These are phyloP conservation scores for Penicillium sumatraense DNA, from an alignment of 2,329 filamentous ascomycete genomes.

Conservation along the genomic window DNA sequence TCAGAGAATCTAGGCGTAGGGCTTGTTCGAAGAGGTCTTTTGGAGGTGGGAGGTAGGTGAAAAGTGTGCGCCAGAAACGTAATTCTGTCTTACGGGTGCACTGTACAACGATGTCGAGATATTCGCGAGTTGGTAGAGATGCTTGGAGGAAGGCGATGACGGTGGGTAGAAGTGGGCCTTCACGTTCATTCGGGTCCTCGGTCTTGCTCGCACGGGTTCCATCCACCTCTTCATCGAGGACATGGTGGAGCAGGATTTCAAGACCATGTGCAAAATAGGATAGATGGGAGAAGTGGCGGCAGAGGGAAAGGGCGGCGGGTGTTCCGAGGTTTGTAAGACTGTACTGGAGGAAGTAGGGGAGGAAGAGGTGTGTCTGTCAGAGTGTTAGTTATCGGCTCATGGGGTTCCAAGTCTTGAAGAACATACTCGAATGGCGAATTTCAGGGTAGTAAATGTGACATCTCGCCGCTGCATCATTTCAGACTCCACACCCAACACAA, in stretches of 20 bases:
- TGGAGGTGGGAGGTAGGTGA: slow-evolving; percentile 86
- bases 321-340: slow-evolving; percentile 77
- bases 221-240: slow-evolving; percentile 93
- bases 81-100: slow-evolving; percentile 97
- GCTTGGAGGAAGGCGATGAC: slow-evolving; percentile 69
- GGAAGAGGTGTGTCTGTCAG: slow-evolving; percentile 88
- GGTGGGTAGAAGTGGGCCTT: slow-evolving; percentile 46
- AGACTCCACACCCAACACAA: slow-evolving; percentile 87
- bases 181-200: slow-evolving; percentile 29
- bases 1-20: slow-evolving; percentile 79
- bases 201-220: slow-evolving; percentile 34
- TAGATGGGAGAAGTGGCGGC: slow-evolving; percentile 82
- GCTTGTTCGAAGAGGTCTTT: slow-evolving; percentile 94
- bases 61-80: slow-evolving; percentile 91
- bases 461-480: slow-evolving; percentile 93
- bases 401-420: neutral
- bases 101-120: slow-evolving; percentile 93
- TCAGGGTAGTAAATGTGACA: slow-evolving; percentile 86
- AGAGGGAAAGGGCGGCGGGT: slow-evolving; percentile 78
- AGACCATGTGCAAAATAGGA: slow-evolving; percentile 93
- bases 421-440: slow-evolving; percentile 82
- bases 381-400: slow-evolving; percentile 8
- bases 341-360: slow-evolving; percentile 83
- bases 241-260: slow-evolving; percentile 88
- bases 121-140: slow-evolving; percentile 71